Evolutionary conservation across 2,329 filamentous ascomycete genomes (phyloP).

Genomic region (Chalara sp.): DNA sequence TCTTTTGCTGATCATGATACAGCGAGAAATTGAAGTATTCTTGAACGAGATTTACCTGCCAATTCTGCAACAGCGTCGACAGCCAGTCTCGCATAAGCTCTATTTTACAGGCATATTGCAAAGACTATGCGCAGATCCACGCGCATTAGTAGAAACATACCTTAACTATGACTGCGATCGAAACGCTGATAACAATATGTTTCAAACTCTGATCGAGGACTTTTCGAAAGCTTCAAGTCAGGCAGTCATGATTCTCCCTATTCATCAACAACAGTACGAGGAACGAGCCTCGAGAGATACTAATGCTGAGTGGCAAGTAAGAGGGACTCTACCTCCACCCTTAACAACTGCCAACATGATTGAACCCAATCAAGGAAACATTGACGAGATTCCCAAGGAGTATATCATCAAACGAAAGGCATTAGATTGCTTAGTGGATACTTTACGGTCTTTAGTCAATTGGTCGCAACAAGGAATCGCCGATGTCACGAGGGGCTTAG

Average conservation of each 20-base stretch:
- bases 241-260: constrained; percentile 65
- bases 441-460: constrained; percentile 81
- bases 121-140: constrained; percentile 76
- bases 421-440: constrained; percentile 81
- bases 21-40: constrained; percentile 97
- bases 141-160: constrained; percentile 89
- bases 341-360: constrained; percentile 49
- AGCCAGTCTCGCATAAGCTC: constrained; percentile 84
- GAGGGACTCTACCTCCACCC: constrained; percentile 78
- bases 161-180: constrained; percentile 98
- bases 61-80: constrained; percentile 79
- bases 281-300: constrained; percentile 57
- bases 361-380: constrained; percentile 44
- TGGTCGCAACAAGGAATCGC: constrained; percentile 69
- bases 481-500: constrained; percentile 48
- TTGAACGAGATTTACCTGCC: constrained; percentile 95
- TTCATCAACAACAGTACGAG: constrained; percentile 81
- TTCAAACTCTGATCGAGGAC: constrained; percentile 91
- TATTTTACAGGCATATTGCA: constrained; percentile 84
- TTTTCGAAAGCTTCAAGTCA: constrained; percentile 79
- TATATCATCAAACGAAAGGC: constrained; percentile 88
- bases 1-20: constrained; percentile 10
- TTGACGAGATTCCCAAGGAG: constrained; percentile 74
- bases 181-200: constrained; percentile 85
- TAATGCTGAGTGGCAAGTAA: constrained; percentile 75